These are phyloP conservation scores for Gossypium bickii DNA, from an alignment of 345 rosid genomes.

Conservation along the genomic window DNA sequence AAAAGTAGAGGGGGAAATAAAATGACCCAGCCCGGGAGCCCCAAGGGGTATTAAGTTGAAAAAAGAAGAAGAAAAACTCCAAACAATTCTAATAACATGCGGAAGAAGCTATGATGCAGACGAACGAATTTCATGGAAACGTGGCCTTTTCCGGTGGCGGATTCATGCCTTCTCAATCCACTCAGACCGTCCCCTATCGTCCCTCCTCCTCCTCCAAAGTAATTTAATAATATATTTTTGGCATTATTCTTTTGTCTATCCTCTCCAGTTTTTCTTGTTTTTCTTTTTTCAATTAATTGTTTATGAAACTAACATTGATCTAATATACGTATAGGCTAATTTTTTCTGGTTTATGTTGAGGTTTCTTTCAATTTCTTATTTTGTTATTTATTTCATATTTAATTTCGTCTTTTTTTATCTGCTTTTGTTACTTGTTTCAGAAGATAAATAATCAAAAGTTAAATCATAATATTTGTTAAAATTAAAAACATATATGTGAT, in stretches of 20 bases:
- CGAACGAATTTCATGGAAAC: constrained; percentile 69
- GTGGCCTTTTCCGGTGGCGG: constrained; percentile 90
- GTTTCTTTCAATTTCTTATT: not conserved
- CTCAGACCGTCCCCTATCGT: constrained; percentile 39
- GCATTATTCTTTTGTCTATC: not conserved
- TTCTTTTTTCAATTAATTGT: not conserved
- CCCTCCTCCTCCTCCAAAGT: constrained; percentile 51
- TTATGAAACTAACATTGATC: no score
- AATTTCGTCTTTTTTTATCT: not conserved
- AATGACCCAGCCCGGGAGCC: not conserved
- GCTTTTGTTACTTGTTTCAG: not conserved
- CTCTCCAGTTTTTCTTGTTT: not conserved
- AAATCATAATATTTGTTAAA: not conserved
- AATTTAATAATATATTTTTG: not conserved
- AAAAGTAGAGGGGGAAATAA: not conserved
- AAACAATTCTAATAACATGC: not conserved
- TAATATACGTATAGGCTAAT: not conserved
- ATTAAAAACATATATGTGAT: not conserved
- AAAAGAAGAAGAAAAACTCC: not conserved
- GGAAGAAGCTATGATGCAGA: constrained; percentile 34
- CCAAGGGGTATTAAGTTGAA: not conserved
- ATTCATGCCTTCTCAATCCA: constrained; percentile 77
- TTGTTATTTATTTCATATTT: not conserved
- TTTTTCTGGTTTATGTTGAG: not conserved
- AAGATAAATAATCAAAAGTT: not conserved